Base-by-base conservation (phyloP, 2,329 filamentous ascomycete species). In the Venturia pyrina region DNA sequence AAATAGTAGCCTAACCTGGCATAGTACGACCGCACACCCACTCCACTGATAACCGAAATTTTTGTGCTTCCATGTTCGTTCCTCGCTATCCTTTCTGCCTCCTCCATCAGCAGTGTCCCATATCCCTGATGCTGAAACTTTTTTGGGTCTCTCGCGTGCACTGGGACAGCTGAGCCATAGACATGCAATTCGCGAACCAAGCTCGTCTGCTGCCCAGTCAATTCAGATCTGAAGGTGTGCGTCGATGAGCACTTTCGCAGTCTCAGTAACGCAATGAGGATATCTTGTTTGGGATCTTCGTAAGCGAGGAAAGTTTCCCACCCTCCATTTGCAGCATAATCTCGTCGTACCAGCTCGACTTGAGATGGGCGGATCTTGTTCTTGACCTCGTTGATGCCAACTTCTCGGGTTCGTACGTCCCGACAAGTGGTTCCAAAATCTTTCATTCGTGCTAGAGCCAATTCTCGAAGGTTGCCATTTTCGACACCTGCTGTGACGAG, bases 111-210 rank as follows among this genome's bases (percentile, higher is more conserved):
- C 68, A 99, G 77, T 1, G 95, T 99, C 61, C 95, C 95, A 70
- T 96, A 99, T 0, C 95, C 95, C 75, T 97, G 95, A 78, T 99
- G 95, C 79, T 99, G 95, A 78, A 98, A 98, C 78, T 98, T 98
- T 77, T 90, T 88, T 24, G 93, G 92, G 71, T 99, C 95, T 66
- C 96, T 85, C 10, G 92, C 93, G 77, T 99, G 95, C 59, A 99
- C 90, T 0, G 95, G 96, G n/a, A 99, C 95, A 0, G 96, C 95
- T 24, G 91, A 93, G 8, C 95, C 95, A 74, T 99, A 99, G 0
- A 99, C 95, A 77, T 99, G 95, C 65, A 99, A 81, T 77, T 99
- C 95, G 62, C 95, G 85, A 5, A 99, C 93, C 71, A 99, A 83
- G 76, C 91, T 96, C 0, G 91, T 96, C 61, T 90, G 91, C 78